Percentiles rank a stretch among this genome's conserved stretches.
These are phyloP conservation scores for Tetrahymena elliotti DNA, from an alignment of 73 alveolate species.

Conservation along the genomic window DNA sequence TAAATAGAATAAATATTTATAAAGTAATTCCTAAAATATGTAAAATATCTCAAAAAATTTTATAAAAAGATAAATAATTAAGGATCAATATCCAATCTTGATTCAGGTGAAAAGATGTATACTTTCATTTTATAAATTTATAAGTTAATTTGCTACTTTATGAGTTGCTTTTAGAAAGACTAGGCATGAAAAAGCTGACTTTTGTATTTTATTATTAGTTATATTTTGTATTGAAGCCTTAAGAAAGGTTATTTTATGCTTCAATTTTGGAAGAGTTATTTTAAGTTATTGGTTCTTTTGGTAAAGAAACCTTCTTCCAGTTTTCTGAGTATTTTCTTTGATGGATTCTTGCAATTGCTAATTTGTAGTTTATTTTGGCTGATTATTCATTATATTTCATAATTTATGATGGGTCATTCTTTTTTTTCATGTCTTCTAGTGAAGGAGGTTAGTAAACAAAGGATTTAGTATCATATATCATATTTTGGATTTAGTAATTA, in stretches of 20 bases:
- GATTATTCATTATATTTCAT: not conserved
- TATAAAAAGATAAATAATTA: too few species aligned
- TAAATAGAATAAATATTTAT: too few species aligned
- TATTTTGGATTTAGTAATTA: not conserved
- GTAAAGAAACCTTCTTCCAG: not conserved
- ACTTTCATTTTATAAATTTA: not conserved
- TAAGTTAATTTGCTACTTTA: not conserved
- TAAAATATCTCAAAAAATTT: too few species aligned
- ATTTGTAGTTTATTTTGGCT: not conserved
- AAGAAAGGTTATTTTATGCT: not conserved
- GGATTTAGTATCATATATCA: not conserved
- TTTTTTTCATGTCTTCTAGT: not conserved
- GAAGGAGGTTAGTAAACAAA: not conserved
- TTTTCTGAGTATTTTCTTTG: not conserved
- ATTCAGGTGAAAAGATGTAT: too few species aligned
- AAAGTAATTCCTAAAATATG: too few species aligned
- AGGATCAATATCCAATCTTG: too few species aligned
- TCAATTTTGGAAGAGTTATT: not conserved
- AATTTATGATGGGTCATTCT: not conserved
- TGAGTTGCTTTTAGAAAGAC: not conserved
- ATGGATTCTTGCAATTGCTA: not conserved
- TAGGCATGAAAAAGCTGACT: not conserved
- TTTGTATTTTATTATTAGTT: not conserved
- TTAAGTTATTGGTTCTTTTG: not conserved
- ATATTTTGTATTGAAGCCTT: not conserved